Percentiles rank a stretch among this genome's conserved stretches.
These are phyloP conservation scores for Purshia tridentata DNA, from an alignment of 306 rosid species.

Conservation along the genomic window DNA sequence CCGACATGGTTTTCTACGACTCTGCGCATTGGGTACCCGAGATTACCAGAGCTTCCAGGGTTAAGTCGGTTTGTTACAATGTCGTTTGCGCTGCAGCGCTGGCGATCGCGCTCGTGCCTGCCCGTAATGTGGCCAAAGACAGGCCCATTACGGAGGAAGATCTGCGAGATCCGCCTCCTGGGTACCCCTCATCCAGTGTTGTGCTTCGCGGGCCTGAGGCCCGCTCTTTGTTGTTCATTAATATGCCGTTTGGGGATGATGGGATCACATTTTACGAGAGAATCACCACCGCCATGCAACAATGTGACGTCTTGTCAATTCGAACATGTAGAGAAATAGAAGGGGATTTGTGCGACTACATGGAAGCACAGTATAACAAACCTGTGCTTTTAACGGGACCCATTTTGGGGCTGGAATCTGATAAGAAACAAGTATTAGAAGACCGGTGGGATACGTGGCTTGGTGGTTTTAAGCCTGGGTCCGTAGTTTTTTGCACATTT, in stretches of 20 bases:
- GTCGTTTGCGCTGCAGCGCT: slow-evolving; percentile 41
- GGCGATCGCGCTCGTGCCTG: slow-evolving; percentile 32
- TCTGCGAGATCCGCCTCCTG: slow-evolving; percentile 34
- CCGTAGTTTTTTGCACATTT: slow-evolving; percentile 55
- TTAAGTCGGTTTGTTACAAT: slow-evolving; percentile 31
- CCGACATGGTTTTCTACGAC: slow-evolving; percentile 43
- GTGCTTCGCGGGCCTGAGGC: slow-evolving; percentile 41
- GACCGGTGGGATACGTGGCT: slow-evolving; percentile 39
- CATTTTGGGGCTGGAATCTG: slow-evolving; percentile 1
- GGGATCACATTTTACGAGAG: slow-evolving; percentile 38
- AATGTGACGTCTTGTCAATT: slow-evolving; percentile 44
- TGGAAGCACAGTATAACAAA: slow-evolving; percentile 31
- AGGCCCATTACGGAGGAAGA: slow-evolving; percentile 39
- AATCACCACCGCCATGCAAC: slow-evolving; percentile 12
- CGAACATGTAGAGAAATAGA: slow-evolving; percentile 54
- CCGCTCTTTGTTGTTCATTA: slow-evolving; percentile 21
- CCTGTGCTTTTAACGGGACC: slow-evolving; percentile 47
- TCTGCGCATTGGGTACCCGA: slow-evolving; percentile 45
- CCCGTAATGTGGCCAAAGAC: slow-evolving; percentile 25
- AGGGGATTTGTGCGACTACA: slow-evolving; percentile 41
- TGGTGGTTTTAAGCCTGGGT: slow-evolving; percentile 18
- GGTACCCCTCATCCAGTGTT: slow-evolving; percentile 50
- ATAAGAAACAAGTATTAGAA: slow-evolving; percentile 10
- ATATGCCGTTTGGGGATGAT: slow-evolving; percentile 44
- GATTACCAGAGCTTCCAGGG: slow-evolving; percentile 13